These are phyloP conservation scores for Amanita rimosa DNA, from an alignment of 768 basidiomycete species.

Conservation along the genomic window DNA sequence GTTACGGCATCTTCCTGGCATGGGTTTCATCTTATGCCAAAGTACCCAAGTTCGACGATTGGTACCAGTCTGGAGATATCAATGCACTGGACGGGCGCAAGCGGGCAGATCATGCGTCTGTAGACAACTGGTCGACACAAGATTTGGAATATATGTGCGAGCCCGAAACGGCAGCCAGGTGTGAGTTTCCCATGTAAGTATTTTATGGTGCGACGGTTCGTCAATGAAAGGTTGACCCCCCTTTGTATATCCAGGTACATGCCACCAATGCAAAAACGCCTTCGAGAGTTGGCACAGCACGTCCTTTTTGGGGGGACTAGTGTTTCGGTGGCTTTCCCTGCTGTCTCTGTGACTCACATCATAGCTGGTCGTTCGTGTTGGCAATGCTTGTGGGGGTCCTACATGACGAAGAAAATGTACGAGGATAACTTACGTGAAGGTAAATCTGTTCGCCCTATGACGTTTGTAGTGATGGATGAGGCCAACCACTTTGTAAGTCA, in stretches of 20 bases:
- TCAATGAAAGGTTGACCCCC: too few relatives aligned
- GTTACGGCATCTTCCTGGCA: slow-evolving; percentile 13
- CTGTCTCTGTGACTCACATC: slow-evolving; percentile 13
- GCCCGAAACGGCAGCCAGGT: slow-evolving; percentile 8
- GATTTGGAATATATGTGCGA: slow-evolving; percentile 11
- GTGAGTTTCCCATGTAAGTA: slow-evolving; percentile 14
- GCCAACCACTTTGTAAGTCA: slow-evolving; percentile 26
- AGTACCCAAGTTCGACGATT: slow-evolving; percentile 10
- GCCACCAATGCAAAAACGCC: slow-evolving; percentile 13
- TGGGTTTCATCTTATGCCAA: slow-evolving; percentile 22
- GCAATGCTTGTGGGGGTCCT: slow-evolving; percentile 15
- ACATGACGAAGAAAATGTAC: slow-evolving; percentile 11
- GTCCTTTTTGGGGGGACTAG: slow-evolving; percentile 13
- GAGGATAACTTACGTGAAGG: slow-evolving; percentile 11
- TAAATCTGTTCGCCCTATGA: slow-evolving; percentile 12
- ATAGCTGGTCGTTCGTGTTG: slow-evolving; percentile 13
- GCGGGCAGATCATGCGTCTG: slow-evolving; percentile 10
- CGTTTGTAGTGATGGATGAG: slow-evolving; percentile 14
- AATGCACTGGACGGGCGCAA: slow-evolving; percentile 14
- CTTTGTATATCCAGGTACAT: slow-evolving; percentile 11
- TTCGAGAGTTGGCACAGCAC: slow-evolving; percentile 11
- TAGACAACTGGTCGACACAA: slow-evolving; percentile 14
- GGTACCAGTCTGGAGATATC: slow-evolving; percentile 8
- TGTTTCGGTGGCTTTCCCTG: slow-evolving; percentile 13
- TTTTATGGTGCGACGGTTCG: background rate